Base-by-base conservation (phyloP, 2,329 filamentous ascomycete species). In the Calonectria henricotiae region DNA sequence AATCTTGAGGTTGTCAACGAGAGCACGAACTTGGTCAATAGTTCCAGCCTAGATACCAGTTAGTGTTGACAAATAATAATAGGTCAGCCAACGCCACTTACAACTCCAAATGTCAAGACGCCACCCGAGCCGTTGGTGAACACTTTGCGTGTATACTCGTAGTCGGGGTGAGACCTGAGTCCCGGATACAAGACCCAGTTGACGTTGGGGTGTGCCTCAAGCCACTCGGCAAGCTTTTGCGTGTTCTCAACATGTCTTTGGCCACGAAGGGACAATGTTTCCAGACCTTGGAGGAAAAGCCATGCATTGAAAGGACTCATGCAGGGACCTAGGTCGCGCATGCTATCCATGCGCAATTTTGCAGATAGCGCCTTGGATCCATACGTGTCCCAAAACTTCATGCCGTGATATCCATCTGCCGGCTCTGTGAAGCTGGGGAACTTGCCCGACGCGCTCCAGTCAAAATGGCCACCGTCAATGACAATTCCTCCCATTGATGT, bases 1-100 rank as follows among this genome's bases (percentile, higher is more conserved):
- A 77, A 94, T 82, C 85, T 93, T 92, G 80, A 94, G 91, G 75
- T 88, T 88, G 79, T 94, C 92, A 23, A 94, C 92, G n/a, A 94
- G 87, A 63, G 90, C 89, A 27, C 89, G 90, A 61, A 82, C 83
- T 65, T 85, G 87, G 65, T 89, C 65, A 17, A 63, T 65, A 3
- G 17, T 32, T 27, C 51, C 51, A 27, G 64, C 51, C 64, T 66
- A 6, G 2, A 37, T 17, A 17, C 15, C 2, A 6, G 23, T 67
- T 44, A 61, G 30, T 3, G 8, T 41, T 3, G 8, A 37, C 35
- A 35, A 43, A 6, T 20, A 20, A 20, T 20, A 20, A 20, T 20
- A 20, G 2, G 20, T 20, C 20, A 5, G 1, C 2, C 30, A n/a
- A 8, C 15, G 11, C 2, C 89, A 46, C 92, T 90, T 82, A 92